Evolutionary conservation across 768 basidiomycete species (phyloP), one percentile per base, ranked within the genome.

Genomic region (Kwoniella mangroviensis): DNA sequence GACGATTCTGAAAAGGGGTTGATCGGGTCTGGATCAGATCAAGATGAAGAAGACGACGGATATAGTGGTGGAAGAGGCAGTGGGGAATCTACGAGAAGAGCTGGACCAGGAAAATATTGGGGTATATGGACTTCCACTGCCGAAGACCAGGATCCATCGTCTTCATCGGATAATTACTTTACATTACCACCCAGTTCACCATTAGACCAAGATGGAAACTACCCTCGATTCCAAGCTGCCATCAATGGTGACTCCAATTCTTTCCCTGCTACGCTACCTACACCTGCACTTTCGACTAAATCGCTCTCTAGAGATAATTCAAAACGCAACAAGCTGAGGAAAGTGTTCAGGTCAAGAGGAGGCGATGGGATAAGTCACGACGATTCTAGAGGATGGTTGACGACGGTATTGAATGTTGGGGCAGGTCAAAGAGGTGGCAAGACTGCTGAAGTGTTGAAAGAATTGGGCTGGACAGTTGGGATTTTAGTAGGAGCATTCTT

Each of bases 391-490:
- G 76, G 76, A 41, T 78, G 77, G 77, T 61, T 74, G 34, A 63
- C 64, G 4, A 52, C 66, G 11, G 51, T 75, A 42, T 55, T 61
- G 15, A 57, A 59, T 60, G 34, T 60, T 10, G 69, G 63, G 69
- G 67, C 67, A 4, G 64, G 67, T n/a, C 53, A 58, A 9, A 67
- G 56, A 60, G 43, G 63, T 21, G 59, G 72, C 3, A 75, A 75
- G 53, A 68, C 64, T n/a, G 60, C 41, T 24, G 71, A 73, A 49
- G 77, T 78, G 15, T 42, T 79, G 11, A 53, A 72, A 12, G 82
- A 80, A 43, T 59, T 83, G 11, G 80, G 80, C 4, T 81, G 82
- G 82, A 79, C 76, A 11, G 68, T 80, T 51, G 75, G 71, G 1
- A 53, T 72, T 4, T 51, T 83, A 53, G 78, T 76, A 2, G 59